Base-by-base conservation (phyloP, 192 early-diverging fungal genomes). In the Spizellomyces sp. region DNA sequence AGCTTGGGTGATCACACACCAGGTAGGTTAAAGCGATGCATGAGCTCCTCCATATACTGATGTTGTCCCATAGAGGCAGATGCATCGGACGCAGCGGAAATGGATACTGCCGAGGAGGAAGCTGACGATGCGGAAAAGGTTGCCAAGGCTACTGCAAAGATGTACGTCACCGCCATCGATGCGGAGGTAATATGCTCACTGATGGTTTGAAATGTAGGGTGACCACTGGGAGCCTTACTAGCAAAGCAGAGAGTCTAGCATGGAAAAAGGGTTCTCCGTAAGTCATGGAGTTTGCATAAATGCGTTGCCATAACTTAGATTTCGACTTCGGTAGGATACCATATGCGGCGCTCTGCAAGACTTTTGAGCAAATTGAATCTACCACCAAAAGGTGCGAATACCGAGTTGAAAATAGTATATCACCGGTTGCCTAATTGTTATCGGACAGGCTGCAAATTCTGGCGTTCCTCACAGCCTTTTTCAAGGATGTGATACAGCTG, bases 331-430 rank as follows among this genome's bases (percentile, higher is more conserved):
- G 14, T 58, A 77, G 73, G 4, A 77, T 83, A 46, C 92, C 95
- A 15, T 99, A 96, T 73, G 78, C 88, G 52, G 91, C 86, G 0
- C 81, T 99, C 8, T 98, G 96, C 83, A 87, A 91, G 58, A 93
- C 92, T 8, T 98, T 98, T 77, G 96, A 95, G 57, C 64, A 77
- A 36, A 91, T 95, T 65, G 95, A 95, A 73, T 84, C 76, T 9
- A 98, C 95, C 6, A 95, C 95, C 45, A 98, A 98, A 77, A 83
- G 95, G 56, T 86, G 41, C 2, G 48, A 22, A 9, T 21, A 9
- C 48, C 3, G 27, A n/a, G 27, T 36, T 36, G 27, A 36, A 36
- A 36, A 3, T 3, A 36, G 27, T 3, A 3, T 36, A 36, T 36
- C 1, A 36, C 27, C 1, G 27, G 27, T 36, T 36, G 27, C 3